Evolutionary conservation across 164 flowering plant genomes (phyloP), one percentile per base, ranked within the genome.

Genomic region (Vitis riparia): DNA sequence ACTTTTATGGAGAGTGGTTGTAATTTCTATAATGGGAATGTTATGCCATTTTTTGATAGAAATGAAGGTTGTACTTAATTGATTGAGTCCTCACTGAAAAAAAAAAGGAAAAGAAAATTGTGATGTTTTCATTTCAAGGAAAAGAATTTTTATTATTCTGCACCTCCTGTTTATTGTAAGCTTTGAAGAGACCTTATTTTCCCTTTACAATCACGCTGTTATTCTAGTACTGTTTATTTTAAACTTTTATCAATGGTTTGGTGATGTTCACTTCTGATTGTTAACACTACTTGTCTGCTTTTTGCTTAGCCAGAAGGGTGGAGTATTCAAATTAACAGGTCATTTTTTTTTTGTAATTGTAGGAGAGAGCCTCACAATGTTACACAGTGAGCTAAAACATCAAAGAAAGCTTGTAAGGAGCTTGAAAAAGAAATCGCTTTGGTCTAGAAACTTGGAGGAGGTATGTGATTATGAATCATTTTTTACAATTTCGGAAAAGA

Each of bases 381-480:
- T 89, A 58, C 89, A 77, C 11, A 76, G 80, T 77, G 97, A 91
- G 76, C 79, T 89, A 16, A 88, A 86, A 75, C 82, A 86, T 58
- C 97, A 91, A 76, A 85, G 79, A 71, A 91, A 83, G 86, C 84
- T 84, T 73, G 92, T 87, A 27, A 84, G 75, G 79, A 82, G 81
- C 80, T 82, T 91, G 79, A 75, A 89, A 79, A 89, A 80, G 85
- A 91, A 87, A 76, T 91, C 91, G 75, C 89, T 91, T 16, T 91
- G 97, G 97, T 85, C 94, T 50, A 85, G 73, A 77, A 85, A 56
- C 70, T 76, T 89, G 80, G 97, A 80, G 71, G 87, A 87, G 90
- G 97, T 89, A 85, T 65, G 8, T 70, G 32, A 30, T 66, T 70
- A 55, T 57, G 37, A 70, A 23, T 58, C 47, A 68, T 14, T 32